phyloP scores from a whole-genome alignment of 768 basidiomycete genomes.

The Russula emetica region DNA sequence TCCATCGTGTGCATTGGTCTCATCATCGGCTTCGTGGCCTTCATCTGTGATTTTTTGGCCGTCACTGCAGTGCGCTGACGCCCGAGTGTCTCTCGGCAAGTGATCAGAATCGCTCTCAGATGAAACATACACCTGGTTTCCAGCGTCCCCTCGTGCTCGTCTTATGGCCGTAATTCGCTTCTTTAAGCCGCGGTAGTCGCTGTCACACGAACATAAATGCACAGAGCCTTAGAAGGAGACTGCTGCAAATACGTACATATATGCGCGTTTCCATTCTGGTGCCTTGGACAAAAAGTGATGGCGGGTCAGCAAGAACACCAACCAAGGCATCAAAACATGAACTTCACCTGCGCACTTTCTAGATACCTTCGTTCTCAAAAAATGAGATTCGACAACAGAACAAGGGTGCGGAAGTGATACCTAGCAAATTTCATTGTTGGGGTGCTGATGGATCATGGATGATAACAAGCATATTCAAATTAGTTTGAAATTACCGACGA shows the following conservation, averaged over 20 bases:
- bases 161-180: constrained; percentile 22
- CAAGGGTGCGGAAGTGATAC: constrained; percentile 6
- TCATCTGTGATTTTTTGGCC: not conserved
- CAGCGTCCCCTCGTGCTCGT: constrained; percentile 3
- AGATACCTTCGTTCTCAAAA: constrained; percentile 19
- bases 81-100: not conserved
- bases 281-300: constrained; percentile 10
- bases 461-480: no score
- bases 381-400: not conserved
- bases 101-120: constrained; percentile 8
- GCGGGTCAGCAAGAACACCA: not conserved
- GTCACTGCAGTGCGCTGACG: not conserved
- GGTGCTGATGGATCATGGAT: not conserved
- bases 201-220: constrained; percentile 14
- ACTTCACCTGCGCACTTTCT: constrained; percentile 23
- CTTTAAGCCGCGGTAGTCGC: constrained; percentile 27
- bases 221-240: not conserved
- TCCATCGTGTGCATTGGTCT: not conserved
- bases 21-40: not conserved
- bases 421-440: constrained; percentile 26
- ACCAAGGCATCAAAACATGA: not conserved
- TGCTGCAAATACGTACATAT: constrained; percentile 19
- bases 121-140: not conserved
- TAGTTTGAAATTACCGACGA: no score
- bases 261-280: constrained; percentile 29